Evolutionary conservation across 352 stramenopile species (phyloP).

Genomic region (Globisporangium sylvaticum): DNA sequence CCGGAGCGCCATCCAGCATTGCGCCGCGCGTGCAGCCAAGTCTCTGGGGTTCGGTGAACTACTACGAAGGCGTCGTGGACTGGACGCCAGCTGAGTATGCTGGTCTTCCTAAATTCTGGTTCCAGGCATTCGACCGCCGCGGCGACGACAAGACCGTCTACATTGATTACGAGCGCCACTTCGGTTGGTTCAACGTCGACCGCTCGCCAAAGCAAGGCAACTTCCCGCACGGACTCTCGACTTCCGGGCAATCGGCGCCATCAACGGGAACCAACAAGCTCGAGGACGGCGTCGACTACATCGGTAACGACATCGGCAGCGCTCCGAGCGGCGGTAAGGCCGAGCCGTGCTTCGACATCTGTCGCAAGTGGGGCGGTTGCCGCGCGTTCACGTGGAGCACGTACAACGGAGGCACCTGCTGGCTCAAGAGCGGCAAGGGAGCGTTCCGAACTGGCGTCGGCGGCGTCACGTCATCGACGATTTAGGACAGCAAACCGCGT

Average conservation of each 20-base stretch:
- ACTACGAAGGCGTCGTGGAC: too few species aligned
- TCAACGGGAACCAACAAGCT: conserved; percentile 25
- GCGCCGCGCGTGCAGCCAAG: too few species aligned
- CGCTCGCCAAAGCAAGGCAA: conserved; percentile 17
- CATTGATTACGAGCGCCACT: conserved; percentile 25
- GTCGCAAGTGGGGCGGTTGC: conserved; percentile 26
- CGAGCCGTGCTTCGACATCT: conserved; percentile 25
- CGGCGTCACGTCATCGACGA: neutral
- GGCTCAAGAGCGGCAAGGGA: conserved; percentile 28
- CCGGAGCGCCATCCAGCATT: too few species aligned
- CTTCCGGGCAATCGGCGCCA: neutral
- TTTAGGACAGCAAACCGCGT: too few species aligned
- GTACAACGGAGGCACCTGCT: conserved; percentile 51
- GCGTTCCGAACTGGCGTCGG: neutral
- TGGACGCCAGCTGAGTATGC: too few species aligned
- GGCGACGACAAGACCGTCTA: conserved; percentile 15
- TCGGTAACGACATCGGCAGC: conserved; percentile 23
- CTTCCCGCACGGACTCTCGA: conserved; percentile 12
- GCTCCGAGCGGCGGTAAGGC: conserved; percentile 10
- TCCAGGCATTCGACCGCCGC: conserved; percentile 32
- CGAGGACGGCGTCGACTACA: conserved; percentile 22
- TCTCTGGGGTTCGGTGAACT: too few species aligned
- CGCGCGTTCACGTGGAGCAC: conserved; percentile 49
- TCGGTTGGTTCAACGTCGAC: conserved; percentile 28
- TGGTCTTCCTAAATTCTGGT: conserved; percentile 32